Base-by-base conservation (phyloP, 495 filamentous ascomycete species). In the Rostrohypoxylon terebratum region DNA sequence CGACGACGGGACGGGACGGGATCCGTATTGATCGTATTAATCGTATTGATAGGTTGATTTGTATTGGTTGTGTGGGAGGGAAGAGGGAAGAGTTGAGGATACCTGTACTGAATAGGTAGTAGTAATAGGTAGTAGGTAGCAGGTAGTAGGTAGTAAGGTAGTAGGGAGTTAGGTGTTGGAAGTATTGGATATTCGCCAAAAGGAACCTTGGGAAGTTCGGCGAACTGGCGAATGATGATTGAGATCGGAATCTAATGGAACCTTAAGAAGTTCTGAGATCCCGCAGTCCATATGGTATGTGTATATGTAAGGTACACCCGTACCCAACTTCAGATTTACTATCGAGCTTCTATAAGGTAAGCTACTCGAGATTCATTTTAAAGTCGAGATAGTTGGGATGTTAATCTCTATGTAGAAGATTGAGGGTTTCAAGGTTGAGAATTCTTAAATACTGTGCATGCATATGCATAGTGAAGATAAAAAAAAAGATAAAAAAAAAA, bases 181-280 rank as follows among this genome's bases (percentile, higher is more conserved):
- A 5, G 28, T 28, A 28, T 28, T 28, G 28, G 28, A 28, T 10
- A 28, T 34, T 21, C 11, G 53, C 13, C 31, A 45, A 44, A 54
- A 16, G 21, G 54, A 34, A n/a, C n/a, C n/a, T n/a, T n/a, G n/a
- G n/a, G n/a, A 53, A 64, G 23, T 40, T 63, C 16, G 45, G 38
- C 47, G 65, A 48, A 48, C 8, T 20, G 18, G 34, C 34, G 42
- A 63, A 62, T 57, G 45, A 47, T 68, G 7, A 36, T 16, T 44
- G 50, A 69, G 7, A 57, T 62, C 33, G 25, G 42, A 59, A 59
- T 67, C 44, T 45, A 53, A 21, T 70, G 47, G 61, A n/a, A n/a
- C n/a, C n/a, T n/a, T n/a, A n/a, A n/a, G n/a, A 59, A 60, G 60
- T 25, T 16, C 36, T 18, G 16, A 65, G 54, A 55, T 71, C 44